A percentile compares a stretch with the other conserved stretches of the same genome.
phyloP scores from a whole-genome alignment of 176 grass and related monocot genomes.

The Echinochloa phyllopogon region DNA sequence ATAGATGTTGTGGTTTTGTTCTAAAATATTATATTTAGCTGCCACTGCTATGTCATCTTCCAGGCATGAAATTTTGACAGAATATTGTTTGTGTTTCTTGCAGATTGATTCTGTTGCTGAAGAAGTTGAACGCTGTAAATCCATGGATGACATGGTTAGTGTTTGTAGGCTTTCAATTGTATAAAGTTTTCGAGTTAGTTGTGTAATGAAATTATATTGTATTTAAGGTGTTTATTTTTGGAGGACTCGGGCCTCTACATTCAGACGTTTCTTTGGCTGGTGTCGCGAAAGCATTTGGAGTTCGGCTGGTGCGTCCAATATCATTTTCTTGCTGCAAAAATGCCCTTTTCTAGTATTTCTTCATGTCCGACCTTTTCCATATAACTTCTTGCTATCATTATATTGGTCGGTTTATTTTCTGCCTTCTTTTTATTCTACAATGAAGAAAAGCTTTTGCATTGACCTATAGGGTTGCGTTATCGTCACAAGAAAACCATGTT shows the following conservation, averaged over 20 bases:
- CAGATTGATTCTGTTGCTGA: conserved; percentile 94
- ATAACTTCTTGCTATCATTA: not conserved
- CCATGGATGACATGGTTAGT: conserved; percentile 81
- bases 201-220: conserved; percentile 22
- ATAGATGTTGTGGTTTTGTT: conserved; percentile 21
- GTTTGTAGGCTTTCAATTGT: conserved; percentile 23
- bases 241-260: conserved; percentile 91
- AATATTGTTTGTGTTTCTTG: conserved; percentile 30
- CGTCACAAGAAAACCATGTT: conserved; percentile 23
- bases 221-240: conserved; percentile 90
- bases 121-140: conserved; percentile 83
- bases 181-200: conserved; percentile 31
- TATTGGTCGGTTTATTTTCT: conserved; percentile 6
- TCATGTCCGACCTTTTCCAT: conserved; percentile 1
- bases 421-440: conserved; percentile 26
- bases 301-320: conserved; percentile 72
- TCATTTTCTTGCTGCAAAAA: conserved; percentile 20
- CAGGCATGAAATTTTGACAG: conserved; percentile 30
- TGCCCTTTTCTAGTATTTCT: not conserved
- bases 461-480: conserved; percentile 18
- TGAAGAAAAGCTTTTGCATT: conserved; percentile 32
- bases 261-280: conserved; percentile 92
- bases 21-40: conserved; percentile 32
- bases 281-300: conserved; percentile 98
- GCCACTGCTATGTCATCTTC: conserved; percentile 10